A percentile compares a stretch with the other conserved stretches of the same genome.
These are phyloP conservation scores for Trametes cingulata DNA, from an alignment of 768 basidiomycete species.

Conservation along the genomic window DNA sequence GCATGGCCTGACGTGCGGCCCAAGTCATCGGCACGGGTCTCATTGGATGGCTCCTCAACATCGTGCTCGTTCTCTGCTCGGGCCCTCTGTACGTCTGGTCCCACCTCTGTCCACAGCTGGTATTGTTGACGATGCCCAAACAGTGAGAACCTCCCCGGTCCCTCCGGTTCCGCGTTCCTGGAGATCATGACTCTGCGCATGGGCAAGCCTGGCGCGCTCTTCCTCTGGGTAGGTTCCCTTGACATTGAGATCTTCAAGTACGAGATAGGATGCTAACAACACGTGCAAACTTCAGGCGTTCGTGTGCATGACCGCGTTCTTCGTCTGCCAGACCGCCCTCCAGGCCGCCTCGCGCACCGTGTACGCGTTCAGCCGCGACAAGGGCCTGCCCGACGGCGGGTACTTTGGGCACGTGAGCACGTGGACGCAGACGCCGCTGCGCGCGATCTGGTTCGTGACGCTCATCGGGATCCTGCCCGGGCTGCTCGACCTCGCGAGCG, in stretches of 20 bases:
- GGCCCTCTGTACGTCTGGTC: slow-evolving; percentile 59
- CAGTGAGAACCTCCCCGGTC: slow-evolving; percentile 66
- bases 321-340: slow-evolving; percentile 77
- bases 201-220: slow-evolving; percentile 73
- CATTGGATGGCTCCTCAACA: slow-evolving; percentile 86
- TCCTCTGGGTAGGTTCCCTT: slow-evolving; percentile 77
- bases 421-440: slow-evolving; percentile 71
- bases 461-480: slow-evolving; percentile 67
- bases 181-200: slow-evolving; percentile 78
- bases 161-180: slow-evolving; percentile 72
- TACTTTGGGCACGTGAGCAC: slow-evolving; percentile 70
- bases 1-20: not conserved
- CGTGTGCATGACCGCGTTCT: slow-evolving; percentile 86
- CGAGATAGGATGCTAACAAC: too few species aligned
- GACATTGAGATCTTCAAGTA: too few species aligned
- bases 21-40: slow-evolving; percentile 73
- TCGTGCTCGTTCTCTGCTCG: slow-evolving; percentile 83
- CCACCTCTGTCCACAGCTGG: not conserved
- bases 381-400: slow-evolving; percentile 78
- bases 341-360: slow-evolving; percentile 83
- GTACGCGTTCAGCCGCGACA: slow-evolving; percentile 83
- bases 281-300: slow-evolving; percentile 45
- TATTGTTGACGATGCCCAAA: slow-evolving; percentile 2
- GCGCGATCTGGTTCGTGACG: slow-evolving; percentile 75
- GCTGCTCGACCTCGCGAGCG: slow-evolving; percentile 73